Evolutionary conservation across 352 stramenopile species (phyloP).

Genomic region (Globisporangium cylindrosporum): DNA sequence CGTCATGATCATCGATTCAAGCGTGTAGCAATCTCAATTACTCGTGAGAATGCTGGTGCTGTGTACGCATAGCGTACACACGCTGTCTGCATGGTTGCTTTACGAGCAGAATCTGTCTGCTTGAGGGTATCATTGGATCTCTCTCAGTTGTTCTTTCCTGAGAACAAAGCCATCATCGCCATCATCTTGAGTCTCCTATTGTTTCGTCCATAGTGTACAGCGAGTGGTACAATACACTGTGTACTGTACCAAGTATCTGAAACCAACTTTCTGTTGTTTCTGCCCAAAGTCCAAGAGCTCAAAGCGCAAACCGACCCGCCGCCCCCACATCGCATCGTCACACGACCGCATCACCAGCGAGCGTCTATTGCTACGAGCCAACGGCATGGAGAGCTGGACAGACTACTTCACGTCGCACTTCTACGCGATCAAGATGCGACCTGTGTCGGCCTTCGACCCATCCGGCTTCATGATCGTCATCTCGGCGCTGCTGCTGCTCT

Average conservation of each 20-base stretch:
- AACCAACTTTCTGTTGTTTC: background rate
- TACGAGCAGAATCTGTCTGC: too few relatives aligned
- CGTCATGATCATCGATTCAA: background rate
- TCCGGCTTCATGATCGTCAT: slow-evolving; percentile 86
- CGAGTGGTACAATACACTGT: background rate
- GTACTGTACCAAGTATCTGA: background rate
- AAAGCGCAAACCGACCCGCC: background rate
- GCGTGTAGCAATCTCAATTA: background rate
- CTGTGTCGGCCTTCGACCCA: slow-evolving; percentile 83
- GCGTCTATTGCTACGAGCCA: too few relatives aligned
- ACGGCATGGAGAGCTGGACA: slow-evolving; percentile 62
- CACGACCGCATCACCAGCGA: background rate
- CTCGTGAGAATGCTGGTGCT: background rate
- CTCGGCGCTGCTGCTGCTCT: slow-evolving; percentile 58
- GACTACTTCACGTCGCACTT: slow-evolving; percentile 83
- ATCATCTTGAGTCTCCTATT: background rate
- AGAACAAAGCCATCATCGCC: background rate
- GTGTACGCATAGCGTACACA: background rate
- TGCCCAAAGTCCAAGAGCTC: background rate
- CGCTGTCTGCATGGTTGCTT: background rate
- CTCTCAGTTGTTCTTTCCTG: background rate
- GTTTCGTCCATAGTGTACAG: background rate
- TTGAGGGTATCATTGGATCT: background rate
- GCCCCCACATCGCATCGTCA: background rate
- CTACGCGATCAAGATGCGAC: slow-evolving; percentile 80